Evolutionary conservation across 176 grass and related monocot genomes (phyloP).

Genomic region (Cocos nucifera): DNA sequence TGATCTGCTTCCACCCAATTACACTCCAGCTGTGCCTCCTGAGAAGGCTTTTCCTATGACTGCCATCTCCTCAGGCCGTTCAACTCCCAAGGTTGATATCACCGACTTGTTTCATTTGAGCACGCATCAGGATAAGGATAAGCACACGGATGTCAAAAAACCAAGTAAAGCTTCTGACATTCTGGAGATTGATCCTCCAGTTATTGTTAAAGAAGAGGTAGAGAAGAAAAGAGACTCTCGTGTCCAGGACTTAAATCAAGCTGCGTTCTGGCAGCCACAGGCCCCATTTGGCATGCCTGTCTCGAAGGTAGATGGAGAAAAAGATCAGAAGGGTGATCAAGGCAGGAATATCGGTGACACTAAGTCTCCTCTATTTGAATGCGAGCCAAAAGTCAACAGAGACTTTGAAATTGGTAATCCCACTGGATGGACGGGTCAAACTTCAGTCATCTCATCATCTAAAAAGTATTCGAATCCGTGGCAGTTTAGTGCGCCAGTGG

Average conservation of each 20-base stretch:
- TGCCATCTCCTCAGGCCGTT: constrained; percentile 56
- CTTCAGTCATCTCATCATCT: constrained; percentile 29
- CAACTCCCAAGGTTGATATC: constrained; percentile 42
- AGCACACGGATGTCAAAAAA: constrained; percentile 44
- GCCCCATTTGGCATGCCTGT: constrained; percentile 21
- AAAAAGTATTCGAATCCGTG: constrained; percentile 38
- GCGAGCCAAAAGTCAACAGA: constrained; percentile 21
- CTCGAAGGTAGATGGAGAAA: constrained; percentile 33
- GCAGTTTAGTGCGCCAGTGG: constrained; percentile 34
- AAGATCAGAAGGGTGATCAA: constrained; percentile 26
- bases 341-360: constrained; percentile 57
- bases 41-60: constrained; percentile 92
- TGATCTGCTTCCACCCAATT: constrained; percentile 74
- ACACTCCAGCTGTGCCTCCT: constrained; percentile 78
- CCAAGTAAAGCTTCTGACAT: constrained; percentile 47
- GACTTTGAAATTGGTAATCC: constrained; percentile 15
- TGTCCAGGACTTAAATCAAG: constrained; percentile 40
- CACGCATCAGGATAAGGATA: constrained; percentile 39
- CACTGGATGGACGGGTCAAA: constrained; percentile 33
- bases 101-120: constrained; percentile 19
- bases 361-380: constrained; percentile 22
- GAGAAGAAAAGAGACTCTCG: constrained; percentile 36
- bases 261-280: constrained; percentile 29
- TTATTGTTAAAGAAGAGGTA: constrained; percentile 58
- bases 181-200: constrained; percentile 44